Evolutionary conservation across 2,329 filamentous ascomycete genomes (phyloP).

Genomic region (Periconia sp.): DNA sequence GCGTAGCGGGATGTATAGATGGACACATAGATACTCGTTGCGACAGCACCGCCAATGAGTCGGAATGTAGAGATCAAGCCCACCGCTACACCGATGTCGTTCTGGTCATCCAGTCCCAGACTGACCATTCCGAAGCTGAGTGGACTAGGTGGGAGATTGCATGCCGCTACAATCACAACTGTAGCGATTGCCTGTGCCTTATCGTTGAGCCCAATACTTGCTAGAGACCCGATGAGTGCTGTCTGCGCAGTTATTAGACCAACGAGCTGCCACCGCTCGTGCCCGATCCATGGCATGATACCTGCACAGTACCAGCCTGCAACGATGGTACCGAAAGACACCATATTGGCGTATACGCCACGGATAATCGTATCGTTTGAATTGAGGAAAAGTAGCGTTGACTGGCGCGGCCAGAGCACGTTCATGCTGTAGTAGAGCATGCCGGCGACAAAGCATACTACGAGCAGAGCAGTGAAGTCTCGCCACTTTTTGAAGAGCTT

Average conservation of each 20-base stretch:
- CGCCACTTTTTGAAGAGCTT: constrained; percentile 27
- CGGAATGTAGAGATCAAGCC: constrained; percentile 48
- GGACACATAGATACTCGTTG: constrained; percentile 48
- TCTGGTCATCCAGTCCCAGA: constrained; percentile 44
- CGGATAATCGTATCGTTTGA: constrained; percentile 26
- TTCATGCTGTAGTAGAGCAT: constrained; percentile 37
- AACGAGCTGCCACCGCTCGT: constrained; percentile 48
- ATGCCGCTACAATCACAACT: constrained; percentile 35
- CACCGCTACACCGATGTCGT: constrained; percentile 46
- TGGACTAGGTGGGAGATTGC: constrained; percentile 40
- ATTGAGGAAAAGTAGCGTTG: constrained; percentile 24
- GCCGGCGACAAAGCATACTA: constrained; percentile 26
- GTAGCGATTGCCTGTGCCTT: constrained; percentile 46
- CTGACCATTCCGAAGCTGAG: constrained; percentile 45
- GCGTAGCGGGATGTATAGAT: constrained; percentile 41
- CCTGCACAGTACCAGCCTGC: constrained; percentile 33
- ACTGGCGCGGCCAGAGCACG: constrained; percentile 32
- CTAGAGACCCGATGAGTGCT: constrained; percentile 44
- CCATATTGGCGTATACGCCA: constrained; percentile 32
- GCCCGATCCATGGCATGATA: constrained; percentile 39
- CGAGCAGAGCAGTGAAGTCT: constrained; percentile 22
- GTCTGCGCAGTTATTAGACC: constrained; percentile 43
- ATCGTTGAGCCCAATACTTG: constrained; percentile 39
- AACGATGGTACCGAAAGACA: constrained; percentile 35
- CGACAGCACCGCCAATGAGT: constrained; percentile 46